Conservation (phyloP, 768 basidiomycete genomes). For the Rossbeevera mucosa region DNA sequence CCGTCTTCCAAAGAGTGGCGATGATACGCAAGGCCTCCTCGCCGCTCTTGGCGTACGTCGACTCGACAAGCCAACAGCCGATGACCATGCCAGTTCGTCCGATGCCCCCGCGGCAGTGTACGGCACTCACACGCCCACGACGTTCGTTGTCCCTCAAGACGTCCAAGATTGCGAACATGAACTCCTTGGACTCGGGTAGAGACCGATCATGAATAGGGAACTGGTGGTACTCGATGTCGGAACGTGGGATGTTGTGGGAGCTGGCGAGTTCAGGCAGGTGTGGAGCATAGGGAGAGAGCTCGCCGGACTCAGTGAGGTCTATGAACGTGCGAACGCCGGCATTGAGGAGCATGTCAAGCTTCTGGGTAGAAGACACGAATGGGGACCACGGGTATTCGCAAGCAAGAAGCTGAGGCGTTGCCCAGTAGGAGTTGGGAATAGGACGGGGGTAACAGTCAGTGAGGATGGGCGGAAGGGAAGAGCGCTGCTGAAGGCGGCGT, state of each 20-base stretch:
- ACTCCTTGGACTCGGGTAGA: slow-evolving; percentile 54
- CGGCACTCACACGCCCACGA: slow-evolving; percentile 59
- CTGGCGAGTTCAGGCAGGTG: slow-evolving; percentile 51
- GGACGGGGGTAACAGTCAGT: slow-evolving; percentile 40
- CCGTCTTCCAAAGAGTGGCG: slow-evolving; percentile 65
- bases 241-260: slow-evolving; percentile 50
- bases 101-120: slow-evolving; percentile 78
- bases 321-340: slow-evolving; percentile 78
- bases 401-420: slow-evolving; percentile 63
- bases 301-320: slow-evolving; percentile 79
- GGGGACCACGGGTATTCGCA: slow-evolving; percentile 82
- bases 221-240: slow-evolving; percentile 65
- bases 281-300: slow-evolving; percentile 62
- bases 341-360: slow-evolving; percentile 66
- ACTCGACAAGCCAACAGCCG: slow-evolving; percentile 76
- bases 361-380: slow-evolving; percentile 49
- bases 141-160: slow-evolving; percentile 57
- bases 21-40: slow-evolving; percentile 61
- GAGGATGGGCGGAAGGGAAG: slow-evolving; percentile 16
- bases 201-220: slow-evolving; percentile 75
- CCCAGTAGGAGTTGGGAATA: slow-evolving; percentile 86
- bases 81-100: slow-evolving; percentile 61
- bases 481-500: slow-evolving; percentile 11
- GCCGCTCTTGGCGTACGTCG: slow-evolving; percentile 56
- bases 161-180: slow-evolving; percentile 55